A percentile compares a stretch with the other conserved stretches of the same genome.
Conservation (phyloP, 306 rosid genomes). For the Cicer pinnatifidum region DNA sequence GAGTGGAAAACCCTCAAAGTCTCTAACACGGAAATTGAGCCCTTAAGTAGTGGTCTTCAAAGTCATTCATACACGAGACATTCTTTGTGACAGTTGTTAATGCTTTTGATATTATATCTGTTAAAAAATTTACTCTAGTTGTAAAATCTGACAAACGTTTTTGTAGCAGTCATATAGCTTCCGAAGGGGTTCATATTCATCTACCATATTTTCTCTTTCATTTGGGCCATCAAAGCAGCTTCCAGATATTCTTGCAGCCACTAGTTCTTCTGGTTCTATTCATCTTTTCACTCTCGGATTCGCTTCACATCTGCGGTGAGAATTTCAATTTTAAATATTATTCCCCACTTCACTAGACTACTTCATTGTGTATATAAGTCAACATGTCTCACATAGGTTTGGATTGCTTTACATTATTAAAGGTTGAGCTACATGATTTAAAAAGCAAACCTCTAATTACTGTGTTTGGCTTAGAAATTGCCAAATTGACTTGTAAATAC, state of each 20-base stretch:
- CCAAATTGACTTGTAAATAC: slow-evolving; percentile 20
- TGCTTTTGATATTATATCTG: slow-evolving; percentile 26
- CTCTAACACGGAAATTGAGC: not conserved
- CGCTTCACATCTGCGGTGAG: slow-evolving; percentile 70
- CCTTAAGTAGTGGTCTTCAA: not conserved
- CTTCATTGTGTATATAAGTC: slow-evolving; percentile 22
- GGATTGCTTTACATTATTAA: slow-evolving; percentile 26
- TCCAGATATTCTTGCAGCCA: slow-evolving; percentile 88
- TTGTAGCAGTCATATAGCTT: slow-evolving; percentile 81
- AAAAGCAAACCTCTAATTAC: slow-evolving; percentile 19
- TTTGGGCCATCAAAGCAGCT: slow-evolving; percentile 79
- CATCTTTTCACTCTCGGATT: slow-evolving; percentile 84
- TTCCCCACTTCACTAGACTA: slow-evolving; percentile 6
- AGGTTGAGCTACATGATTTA: slow-evolving; percentile 19
- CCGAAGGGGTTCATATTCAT: slow-evolving; percentile 90
- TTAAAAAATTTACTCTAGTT: not conserved
- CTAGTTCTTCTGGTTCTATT: slow-evolving; percentile 92
- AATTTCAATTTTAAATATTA: slow-evolving; percentile 37
- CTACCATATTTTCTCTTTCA: slow-evolving; percentile 86
- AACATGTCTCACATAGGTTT: slow-evolving; percentile 35
- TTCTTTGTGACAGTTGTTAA: slow-evolving; percentile 16
- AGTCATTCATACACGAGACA: slow-evolving; percentile 12
- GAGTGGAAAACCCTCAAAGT: not conserved
- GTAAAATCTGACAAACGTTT: slow-evolving; percentile 47
- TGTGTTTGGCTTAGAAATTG: slow-evolving; percentile 8